Evolutionary conservation across 345 rosid genomes (phyloP).

Genomic region (Eucalyptus sp.): DNA sequence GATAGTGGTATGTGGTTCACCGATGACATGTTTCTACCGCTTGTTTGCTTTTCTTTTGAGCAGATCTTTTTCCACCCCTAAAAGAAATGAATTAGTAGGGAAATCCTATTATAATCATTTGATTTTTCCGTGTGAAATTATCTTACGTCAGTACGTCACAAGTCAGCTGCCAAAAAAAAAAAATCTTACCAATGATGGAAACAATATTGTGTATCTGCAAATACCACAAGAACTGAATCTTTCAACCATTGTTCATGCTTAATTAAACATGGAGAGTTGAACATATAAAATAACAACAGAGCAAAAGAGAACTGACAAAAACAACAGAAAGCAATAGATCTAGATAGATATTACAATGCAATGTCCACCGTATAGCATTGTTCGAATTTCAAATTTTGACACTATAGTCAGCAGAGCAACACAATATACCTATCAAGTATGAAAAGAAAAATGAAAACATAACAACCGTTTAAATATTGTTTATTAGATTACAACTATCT

Average conservation of each 20-base stretch:
- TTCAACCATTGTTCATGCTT: conserved; percentile 79
- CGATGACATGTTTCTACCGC: conserved; percentile 11
- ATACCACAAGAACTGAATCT: conserved; percentile 59
- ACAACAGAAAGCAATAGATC: background rate
- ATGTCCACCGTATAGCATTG: background rate
- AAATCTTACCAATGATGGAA: conserved; percentile 71
- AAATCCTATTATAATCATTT: background rate
- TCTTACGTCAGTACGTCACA: background rate
- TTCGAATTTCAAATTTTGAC: background rate
- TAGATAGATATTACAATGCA: background rate
- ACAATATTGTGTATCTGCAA: conserved; percentile 77
- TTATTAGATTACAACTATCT: too few species aligned
- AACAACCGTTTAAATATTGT: too few species aligned
- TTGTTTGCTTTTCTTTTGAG: conserved; percentile 29
- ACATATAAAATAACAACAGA: background rate
- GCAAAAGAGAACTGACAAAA: background rate
- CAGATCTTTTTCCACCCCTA: conserved; percentile 41
- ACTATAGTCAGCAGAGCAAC: background rate
- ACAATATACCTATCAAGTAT: too few species aligned
- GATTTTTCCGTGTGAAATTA: background rate
- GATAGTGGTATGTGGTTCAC: conserved; percentile 46
- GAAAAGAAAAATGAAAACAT: too few species aligned
- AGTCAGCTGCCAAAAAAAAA: background rate
- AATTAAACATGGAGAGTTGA: background rate
- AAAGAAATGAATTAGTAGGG: conserved; percentile 51